phyloP scores from a whole-genome alignment of 495 filamentous ascomycete species.

The Lophiotrema nucula region DNA sequence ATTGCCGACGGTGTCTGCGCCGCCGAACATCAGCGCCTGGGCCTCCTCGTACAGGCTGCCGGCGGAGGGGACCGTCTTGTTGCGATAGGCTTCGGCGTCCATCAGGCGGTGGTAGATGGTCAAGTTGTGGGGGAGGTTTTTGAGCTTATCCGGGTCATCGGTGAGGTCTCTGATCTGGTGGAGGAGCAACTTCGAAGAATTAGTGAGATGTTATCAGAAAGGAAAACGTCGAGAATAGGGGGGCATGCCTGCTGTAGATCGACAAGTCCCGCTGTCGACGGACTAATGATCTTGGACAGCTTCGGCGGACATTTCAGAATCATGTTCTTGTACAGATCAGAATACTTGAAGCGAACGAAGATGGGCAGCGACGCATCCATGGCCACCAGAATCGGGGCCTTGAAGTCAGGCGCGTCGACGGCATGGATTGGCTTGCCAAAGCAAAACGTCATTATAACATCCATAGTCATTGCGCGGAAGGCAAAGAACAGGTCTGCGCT shows the following conservation, averaged over 20 bases:
- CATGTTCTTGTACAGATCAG: constrained; percentile 34
- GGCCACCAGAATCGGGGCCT: constrained; percentile 38
- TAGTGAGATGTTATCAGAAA: no score
- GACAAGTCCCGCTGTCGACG: constrained; percentile 37
- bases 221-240: no score
- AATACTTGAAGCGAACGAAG: constrained; percentile 40
- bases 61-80: constrained; percentile 16
- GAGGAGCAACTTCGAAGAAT: no score
- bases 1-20: constrained; percentile 44
- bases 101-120: constrained; percentile 46
- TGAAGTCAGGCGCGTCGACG: constrained; percentile 38
- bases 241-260: constrained; percentile 39
- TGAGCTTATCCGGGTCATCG: constrained; percentile 32
- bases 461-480: constrained; percentile 44
- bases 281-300: constrained; percentile 34
- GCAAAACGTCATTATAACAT: constrained; percentile 44
- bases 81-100: constrained; percentile 33
- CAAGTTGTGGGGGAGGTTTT: constrained; percentile 34
- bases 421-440: constrained; percentile 41
- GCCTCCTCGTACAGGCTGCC: constrained; percentile 42
- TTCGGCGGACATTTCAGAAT: constrained; percentile 38
- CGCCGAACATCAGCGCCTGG: constrained; percentile 44
- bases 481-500: constrained; percentile 39
- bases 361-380: constrained; percentile 34
- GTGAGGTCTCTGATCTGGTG: constrained; percentile 33